A percentile compares a stretch with the other conserved stretches of the same genome.
phyloP scores from a whole-genome alignment of 257 asterid species.

The Cinchona pubescens region DNA sequence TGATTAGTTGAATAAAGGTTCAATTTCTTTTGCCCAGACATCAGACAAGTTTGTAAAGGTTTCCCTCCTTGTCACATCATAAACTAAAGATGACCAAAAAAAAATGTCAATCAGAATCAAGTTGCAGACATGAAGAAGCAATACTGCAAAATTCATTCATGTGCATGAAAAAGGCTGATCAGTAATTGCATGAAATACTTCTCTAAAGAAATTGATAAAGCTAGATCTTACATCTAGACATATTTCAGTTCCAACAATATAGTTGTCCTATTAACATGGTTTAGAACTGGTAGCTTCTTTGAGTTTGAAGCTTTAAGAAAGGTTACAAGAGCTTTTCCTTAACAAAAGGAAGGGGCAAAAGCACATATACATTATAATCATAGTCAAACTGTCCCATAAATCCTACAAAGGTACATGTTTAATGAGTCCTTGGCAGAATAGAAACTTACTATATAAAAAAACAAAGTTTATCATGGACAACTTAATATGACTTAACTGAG shows the following conservation, averaged over 20 bases:
- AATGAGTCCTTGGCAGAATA: neutral
- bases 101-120: slow-evolving; percentile 11
- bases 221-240: neutral
- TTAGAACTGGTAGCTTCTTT: neutral
- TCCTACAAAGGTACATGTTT: neutral
- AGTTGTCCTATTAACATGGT: neutral
- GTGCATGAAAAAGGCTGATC: neutral
- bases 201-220: neutral
- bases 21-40: slow-evolving; percentile 89
- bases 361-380: neutral
- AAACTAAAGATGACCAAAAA: slow-evolving; percentile 41
- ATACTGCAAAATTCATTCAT: neutral
- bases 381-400: neutral
- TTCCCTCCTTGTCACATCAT: slow-evolving; percentile 90
- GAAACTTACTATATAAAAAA: neutral
- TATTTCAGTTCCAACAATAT: neutral
- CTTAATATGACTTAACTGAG: neutral
- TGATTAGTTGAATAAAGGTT: slow-evolving; percentile 70
- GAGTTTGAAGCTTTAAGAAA: neutral
- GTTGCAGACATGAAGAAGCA: neutral
- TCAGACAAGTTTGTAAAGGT: slow-evolving; percentile 75
- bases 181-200: neutral
- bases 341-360: neutral
- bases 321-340: neutral
- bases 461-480: neutral